Base-by-base conservation (phyloP, 73 alveolate genomes). In the Paramecium tetraurelia region DNA sequence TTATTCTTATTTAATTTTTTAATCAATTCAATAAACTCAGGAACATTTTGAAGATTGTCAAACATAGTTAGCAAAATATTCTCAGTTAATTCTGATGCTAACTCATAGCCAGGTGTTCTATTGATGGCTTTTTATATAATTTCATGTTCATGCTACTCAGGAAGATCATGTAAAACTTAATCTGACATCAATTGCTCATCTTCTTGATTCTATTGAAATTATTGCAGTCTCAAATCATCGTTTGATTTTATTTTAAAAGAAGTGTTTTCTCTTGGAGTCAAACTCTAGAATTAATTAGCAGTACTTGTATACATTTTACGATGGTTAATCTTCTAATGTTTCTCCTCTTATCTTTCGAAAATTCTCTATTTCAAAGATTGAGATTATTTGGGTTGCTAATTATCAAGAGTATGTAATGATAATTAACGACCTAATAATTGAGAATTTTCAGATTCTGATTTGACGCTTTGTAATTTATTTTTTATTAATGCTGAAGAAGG, bases 51-150 rank as follows among this genome's bases (percentile, higher is more conserved):
- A 2, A 63, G 27, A 27, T 63, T 63, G 4, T 33, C 16, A 63
- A 31, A 63, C 84, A 63, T 63, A 22, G 84, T 63, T 12, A 31
- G 1, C 29, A 63, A 63, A 5, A 63, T 63, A 27, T 63, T 63
- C 12, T 63, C 84, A 11, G 35, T 63, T 10, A 63, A 12, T 63
- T 63, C 84, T 4, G 84, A 41, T 20, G 84, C 84, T 20, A 63
- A 27, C n/a, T 63, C 84, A 63, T 63, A 63, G 12, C 84, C 84
- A 11, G 84, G 84, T 63, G 27, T 33, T 63, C 84, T 63, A 63
- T 63, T 63, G 12, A 63, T 33, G 8, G 84, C 84, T 27, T 63
- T 63, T 63, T 20, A 22, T 31, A 63, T 63, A 5, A 63, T 63
- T n/a, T 63, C 84, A 9, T 31, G 29, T 63, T 63, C 84, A 63